Evolutionary conservation across 2,329 filamentous ascomycete genomes (phyloP), one percentile per base, ranked within the genome.

Genomic region (Ophiostoma novo-ulmi): DNA sequence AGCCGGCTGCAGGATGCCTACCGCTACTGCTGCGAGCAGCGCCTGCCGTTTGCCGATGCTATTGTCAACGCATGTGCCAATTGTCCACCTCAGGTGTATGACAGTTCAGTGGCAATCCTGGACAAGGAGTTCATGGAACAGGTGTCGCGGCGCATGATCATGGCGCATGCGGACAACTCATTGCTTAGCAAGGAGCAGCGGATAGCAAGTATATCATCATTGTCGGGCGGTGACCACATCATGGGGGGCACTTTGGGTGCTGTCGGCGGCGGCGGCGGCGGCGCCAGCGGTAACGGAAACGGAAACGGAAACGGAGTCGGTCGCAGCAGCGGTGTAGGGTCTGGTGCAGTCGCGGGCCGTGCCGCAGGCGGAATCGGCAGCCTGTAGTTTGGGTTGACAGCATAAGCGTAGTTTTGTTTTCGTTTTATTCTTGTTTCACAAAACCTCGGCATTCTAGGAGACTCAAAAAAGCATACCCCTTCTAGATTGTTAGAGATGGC

Each of bases 71-170:
- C 71, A 7, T 74, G 72, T 31, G 74, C 72, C 65, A 75, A 75
- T 39, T 75, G 74, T 44, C 75, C 75, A 5, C 44, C 73, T 5
- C 75, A 74, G 65, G 72, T 76, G 3, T 75, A 75, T 35, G 71
- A 70, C 3, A 72, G 72, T 3, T 69, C 72, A 22, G 70, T 73
- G 2, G 66, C 70, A 6, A 65, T 74, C 20, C 70, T 76, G 17
- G 72, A 75, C 7, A 48, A 65, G 1, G 74, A 73, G 20, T 76
- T 75, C 44, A 76, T 75, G 74, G 68, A 70, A 26, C 68, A 67
- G 26, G 73, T 75, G 17, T 75, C 74, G 4, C 58, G 68, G 39
- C 70, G 71, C n/a, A 74, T 75, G 72, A 73, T 75, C 22, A 68
- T 74, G 68, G 70, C 70, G n/a, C 70, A 74, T 20, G 71, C 73